Evolutionary conservation across 106 monocot species (phyloP), one percentile per base, ranked within the genome.

Genomic region (Dioscorea zingiberensis): DNA sequence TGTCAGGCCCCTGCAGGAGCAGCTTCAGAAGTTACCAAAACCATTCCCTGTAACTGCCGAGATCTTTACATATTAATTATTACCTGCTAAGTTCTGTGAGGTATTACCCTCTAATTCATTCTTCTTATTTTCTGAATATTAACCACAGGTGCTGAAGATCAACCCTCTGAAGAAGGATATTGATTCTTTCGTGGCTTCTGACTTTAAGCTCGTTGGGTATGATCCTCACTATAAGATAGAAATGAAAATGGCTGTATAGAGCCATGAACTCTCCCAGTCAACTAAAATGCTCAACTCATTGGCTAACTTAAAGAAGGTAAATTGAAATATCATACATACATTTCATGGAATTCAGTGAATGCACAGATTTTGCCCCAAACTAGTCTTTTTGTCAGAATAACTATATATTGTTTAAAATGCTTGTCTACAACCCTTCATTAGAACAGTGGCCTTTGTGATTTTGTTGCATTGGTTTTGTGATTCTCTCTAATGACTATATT

Each of bases 241-340:
- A 74, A 94, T 94, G 94, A 89, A 84, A 68, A 87, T 89, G 94
- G 94, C 94, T 44, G 46, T 86, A 28, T 94, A 86, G 74, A 58
- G 62, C 28, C 27, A 14, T 47, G 44, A 44, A 13, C 32, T 38
- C 38, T 38, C 4, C 38, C 1, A 38, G 38, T 38, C 38, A 38
- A 38, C 38, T 38, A 38, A 0, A 10, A 38, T 38, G 38, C 9
- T 6, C 10, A 8, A 38, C 38, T 38, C 38, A 8, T 38, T 38
- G 38, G 9, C 0, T 0, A 6, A 38, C 38, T 38, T 38, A 38
- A n/a, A 8, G 38, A 38, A 10, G 38, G 38, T 38, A 38, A 38
- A 38, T 38, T 6, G 10, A 38, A 38, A 38, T 38, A 0, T 38
- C 38, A 38, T 38, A 2, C 38, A 2, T 38, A 10, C 38, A 38